Percentiles rank a stretch among this genome's conserved stretches.
Evolutionary conservation across 805 yeast genomes (phyloP).

Genomic region (Monosporozyma siamensis): DNA sequence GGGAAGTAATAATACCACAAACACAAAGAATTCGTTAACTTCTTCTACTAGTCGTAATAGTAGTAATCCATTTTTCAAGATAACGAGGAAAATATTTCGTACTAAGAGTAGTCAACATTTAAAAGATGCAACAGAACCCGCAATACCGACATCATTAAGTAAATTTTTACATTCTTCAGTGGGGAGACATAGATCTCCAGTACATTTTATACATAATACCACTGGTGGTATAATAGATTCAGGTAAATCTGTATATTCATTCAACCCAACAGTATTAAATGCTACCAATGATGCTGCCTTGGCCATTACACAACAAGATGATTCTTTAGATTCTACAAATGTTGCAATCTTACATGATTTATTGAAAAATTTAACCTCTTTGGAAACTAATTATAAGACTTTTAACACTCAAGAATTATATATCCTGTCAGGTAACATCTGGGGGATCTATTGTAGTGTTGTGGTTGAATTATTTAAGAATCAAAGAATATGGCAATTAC

Average conservation of each 20-base stretch:
- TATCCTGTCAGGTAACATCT: slow-evolving; percentile 23
- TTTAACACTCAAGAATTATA: slow-evolving; percentile 25
- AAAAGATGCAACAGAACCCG: slow-evolving; percentile 18
- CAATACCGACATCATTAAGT: slow-evolving; percentile 22
- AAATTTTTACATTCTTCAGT: slow-evolving; percentile 28
- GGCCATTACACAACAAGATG: slow-evolving; percentile 13
- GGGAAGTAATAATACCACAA: neutral
- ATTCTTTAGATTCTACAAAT: slow-evolving; percentile 10
- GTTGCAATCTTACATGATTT: slow-evolving; percentile 24
- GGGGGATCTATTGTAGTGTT: slow-evolving; percentile 27
- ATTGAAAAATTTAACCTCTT: slow-evolving; percentile 24
- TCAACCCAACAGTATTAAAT: slow-evolving; percentile 14
- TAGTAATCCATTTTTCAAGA: slow-evolving; percentile 13
- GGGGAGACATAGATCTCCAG: slow-evolving; percentile 25
- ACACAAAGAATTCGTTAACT: neutral
- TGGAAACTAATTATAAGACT: slow-evolving; percentile 25
- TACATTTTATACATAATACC: slow-evolving; percentile 24
- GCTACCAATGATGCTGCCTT: slow-evolving; percentile 13
- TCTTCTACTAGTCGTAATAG: neutral
- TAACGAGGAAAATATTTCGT: slow-evolving; percentile 22
- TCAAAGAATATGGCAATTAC: slow-evolving; percentile 26
- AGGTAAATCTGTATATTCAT: slow-evolving; percentile 22
- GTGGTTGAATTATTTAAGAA: slow-evolving; percentile 24
- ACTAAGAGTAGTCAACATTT: slow-evolving; percentile 15
- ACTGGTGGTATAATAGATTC: slow-evolving; percentile 20